Base-by-base conservation (phyloP, 1,139 yeast genomes). In the Pichia sp. region DNA sequence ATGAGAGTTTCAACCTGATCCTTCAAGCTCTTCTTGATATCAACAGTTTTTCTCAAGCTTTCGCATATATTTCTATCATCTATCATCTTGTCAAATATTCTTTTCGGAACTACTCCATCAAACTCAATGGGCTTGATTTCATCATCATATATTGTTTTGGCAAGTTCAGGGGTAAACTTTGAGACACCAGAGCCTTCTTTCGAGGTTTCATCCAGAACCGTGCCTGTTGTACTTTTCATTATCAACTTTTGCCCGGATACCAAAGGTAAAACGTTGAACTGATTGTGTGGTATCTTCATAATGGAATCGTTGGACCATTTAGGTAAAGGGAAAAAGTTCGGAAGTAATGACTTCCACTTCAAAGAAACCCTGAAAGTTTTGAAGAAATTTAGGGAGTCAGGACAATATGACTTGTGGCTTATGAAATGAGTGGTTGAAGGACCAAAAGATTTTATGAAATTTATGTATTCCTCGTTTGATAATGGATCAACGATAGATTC, bases 1-100 rank as follows among this genome's bases (percentile, higher is more conserved):
- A 96, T 86, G 16, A 87, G 72, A 0, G 86, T 71, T 61, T 89
- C 93, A 0, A 88, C 83, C 56, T 82, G 79, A 47, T 76, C 81
- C 54, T 71, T 74, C 51, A 79, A 53, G n/a, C 53, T 46, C 8
- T 23, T 47, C 1, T 19, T 37, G 1, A 13, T 4, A 44, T 59
- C 60, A 4, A 59, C 54, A 2, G 13, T 2, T 4, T 10, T 41
- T n/a, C 44, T 36, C n/a, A 58, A 44, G 3, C 37, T 23, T 13
- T 43, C 26, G 10, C 26, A 13, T 1, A 2, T n/a, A 26, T 50
- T 23, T n/a, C 47, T 41, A 30, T 46, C 47, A 7, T 34, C 37
- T 10, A 54, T 30, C 13, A 55, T 48, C 9, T 26, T 21, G 7
- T 51, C 44, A 23, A 58, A 44, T 12, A 54, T 52, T 1, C 55